A percentile compares a stretch with the other conserved stretches of the same genome.
Evolutionary conservation across 345 rosid species (phyloP).

Genomic region (Melastoma malabathricum): DNA sequence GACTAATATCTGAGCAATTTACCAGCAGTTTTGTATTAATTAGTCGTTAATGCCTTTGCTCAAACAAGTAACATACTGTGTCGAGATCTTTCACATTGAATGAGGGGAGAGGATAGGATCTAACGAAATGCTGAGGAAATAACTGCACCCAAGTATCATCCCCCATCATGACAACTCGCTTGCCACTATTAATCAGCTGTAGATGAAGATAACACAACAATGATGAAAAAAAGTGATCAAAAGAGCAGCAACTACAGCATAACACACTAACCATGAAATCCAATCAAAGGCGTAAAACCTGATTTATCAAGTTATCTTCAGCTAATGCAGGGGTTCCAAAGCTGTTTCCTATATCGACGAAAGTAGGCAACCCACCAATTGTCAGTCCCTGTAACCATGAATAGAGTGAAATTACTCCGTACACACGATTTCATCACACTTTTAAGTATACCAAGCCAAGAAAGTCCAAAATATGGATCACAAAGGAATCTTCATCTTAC

Average conservation of each 20-base stretch:
- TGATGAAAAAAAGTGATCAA: background rate
- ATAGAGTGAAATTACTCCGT: background rate
- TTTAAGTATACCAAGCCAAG: too few species aligned
- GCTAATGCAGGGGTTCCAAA: constrained; percentile 89
- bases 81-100: constrained; percentile 90
- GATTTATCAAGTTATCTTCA: constrained; percentile 75
- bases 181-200: constrained; percentile 67
- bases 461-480: background rate
- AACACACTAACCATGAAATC: background rate
- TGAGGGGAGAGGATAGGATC: constrained; percentile 84
- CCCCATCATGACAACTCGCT: constrained; percentile 86
- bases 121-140: constrained; percentile 76
- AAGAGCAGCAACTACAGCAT: background rate
- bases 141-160: constrained; percentile 89
- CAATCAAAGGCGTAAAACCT: constrained; percentile 26
- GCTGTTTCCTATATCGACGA: constrained; percentile 85
- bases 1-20: too few species aligned
- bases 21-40: too few species aligned
- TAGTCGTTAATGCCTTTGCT: too few species aligned
- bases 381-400: constrained; percentile 54
- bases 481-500: constrained; percentile 12
- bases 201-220: background rate
- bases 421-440: background rate
- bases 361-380: constrained; percentile 91
- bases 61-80: constrained; percentile 36